phyloP scores from a whole-genome alignment of 176 grass and related monocot species.

The Stipa capillata region DNA sequence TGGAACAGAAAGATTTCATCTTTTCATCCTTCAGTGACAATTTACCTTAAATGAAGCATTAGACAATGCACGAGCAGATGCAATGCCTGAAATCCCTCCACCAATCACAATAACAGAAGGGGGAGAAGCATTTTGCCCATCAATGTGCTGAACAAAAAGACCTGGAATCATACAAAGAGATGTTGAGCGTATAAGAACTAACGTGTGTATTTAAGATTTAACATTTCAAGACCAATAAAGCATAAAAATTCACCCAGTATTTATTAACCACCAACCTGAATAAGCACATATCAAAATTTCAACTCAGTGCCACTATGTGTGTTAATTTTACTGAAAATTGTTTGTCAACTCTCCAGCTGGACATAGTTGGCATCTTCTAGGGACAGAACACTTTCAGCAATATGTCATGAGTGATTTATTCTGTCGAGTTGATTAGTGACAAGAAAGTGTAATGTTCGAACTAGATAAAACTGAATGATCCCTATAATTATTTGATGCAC shows the following conservation, averaged over 20 bases:
- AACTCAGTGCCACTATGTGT: background rate
- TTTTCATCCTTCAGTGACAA: background rate
- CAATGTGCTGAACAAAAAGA: constrained; percentile 66
- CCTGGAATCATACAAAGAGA: constrained; percentile 28
- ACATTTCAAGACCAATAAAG: background rate
- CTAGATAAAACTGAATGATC: background rate
- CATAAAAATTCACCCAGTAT: background rate
- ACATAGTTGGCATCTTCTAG: background rate
- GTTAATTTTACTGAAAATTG: background rate
- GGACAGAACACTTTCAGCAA: background rate
- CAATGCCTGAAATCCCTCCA: constrained; percentile 93
- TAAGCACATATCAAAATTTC: background rate
- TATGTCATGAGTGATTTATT: background rate
- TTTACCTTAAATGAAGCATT: constrained; percentile 89
- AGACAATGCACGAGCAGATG: constrained; percentile 66
- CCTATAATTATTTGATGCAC: background rate
- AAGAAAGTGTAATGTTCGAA: background rate
- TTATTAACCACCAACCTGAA: background rate
- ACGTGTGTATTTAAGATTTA: background rate
- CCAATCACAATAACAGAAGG: constrained; percentile 94
- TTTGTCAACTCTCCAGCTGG: background rate
- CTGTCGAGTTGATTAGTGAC: background rate
- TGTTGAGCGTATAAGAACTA: background rate
- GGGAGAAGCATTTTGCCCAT: constrained; percentile 53
- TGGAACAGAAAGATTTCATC: background rate